Percentiles rank a stretch among this genome's conserved stretches.
Evolutionary conservation across 1,284 basidiomycete species (phyloP).

Genomic region (Pseudozyma sp.): DNA sequence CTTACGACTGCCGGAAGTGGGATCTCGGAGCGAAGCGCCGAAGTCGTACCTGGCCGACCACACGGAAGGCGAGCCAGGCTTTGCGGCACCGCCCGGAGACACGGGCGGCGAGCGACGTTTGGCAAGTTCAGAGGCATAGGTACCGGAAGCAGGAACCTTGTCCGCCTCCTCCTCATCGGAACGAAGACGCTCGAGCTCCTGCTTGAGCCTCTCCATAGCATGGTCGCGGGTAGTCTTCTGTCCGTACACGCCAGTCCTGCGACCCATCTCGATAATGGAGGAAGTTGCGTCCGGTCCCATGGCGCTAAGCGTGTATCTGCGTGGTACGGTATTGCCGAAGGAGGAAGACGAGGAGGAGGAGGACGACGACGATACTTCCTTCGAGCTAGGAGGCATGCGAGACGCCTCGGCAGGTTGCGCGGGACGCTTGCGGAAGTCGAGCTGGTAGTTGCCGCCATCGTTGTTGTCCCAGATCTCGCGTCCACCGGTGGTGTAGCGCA

Average conservation of each 20-base stretch:
- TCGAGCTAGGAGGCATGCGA: constrained; percentile 28
- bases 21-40: constrained; percentile 71
- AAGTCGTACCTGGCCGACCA: constrained; percentile 72
- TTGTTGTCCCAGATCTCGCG: constrained; percentile 94
- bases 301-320: constrained; percentile 43
- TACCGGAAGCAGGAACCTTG: constrained; percentile 34
- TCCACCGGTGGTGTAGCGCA: constrained; percentile 81
- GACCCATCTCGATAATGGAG: constrained; percentile 55
- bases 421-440: constrained; percentile 70
- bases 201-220: constrained; percentile 70
- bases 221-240: constrained; percentile 63
- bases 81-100: constrained; percentile 65
- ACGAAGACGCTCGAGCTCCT: constrained; percentile 71
- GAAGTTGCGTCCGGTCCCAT: constrained; percentile 39
- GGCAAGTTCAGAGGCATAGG: constrained; percentile 35
- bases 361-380: constrained; percentile 19
- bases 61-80: constrained; percentile 56
- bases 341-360: constrained; percentile 16
- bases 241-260: constrained; percentile 57
- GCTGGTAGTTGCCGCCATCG: constrained; percentile 80
- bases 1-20: constrained; percentile 57
- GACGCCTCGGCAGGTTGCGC: constrained; percentile 28
- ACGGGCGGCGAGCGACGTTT: constrained; percentile 57
- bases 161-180: constrained; percentile 71
- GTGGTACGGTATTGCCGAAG: constrained; percentile 37